Base-by-base conservation (phyloP, 441 rosid species). In the Lepidium campestre region DNA sequence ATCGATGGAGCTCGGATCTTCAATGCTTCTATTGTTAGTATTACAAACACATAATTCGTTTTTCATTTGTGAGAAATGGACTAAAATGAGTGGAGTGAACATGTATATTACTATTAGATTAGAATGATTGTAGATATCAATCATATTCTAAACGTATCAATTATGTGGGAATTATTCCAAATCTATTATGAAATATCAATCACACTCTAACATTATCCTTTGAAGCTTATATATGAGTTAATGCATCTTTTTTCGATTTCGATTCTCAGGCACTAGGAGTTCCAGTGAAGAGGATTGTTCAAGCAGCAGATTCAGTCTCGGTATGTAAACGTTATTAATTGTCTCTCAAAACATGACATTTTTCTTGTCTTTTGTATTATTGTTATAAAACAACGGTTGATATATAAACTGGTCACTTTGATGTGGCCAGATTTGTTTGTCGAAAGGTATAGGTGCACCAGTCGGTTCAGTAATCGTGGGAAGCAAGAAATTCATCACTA, bases 1-100 rank as follows among this genome's bases (percentile, higher is more conserved):
- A 86, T 94, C 27, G 97, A 91, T 7, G 97, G 99, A 44, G 97
- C 99, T 81, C 86, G 94, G 59, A 84, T 91, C 72, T 91, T 91
- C 82, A 94, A 89, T 71, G 97, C 97, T 18, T 79, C 99, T 56
- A 64, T 75, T 69, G 96, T 89, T 69, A 87, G 99, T 85, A 41
- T 19, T 52, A 37, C 46, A 62, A 5, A 32, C 8, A 39, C 10
- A 2, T 10, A 23, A 22, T 37, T 46, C 5, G 3, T 20, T 20
- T 31, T 18, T 31, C 35, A 3, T 22, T 22, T n/a, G n/a, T n/a
- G n/a, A n/a, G n/a, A n/a, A n/a, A n/a, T n/a, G n/a, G n/a, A n/a
- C n/a, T n/a, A n/a, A n/a, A n/a, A n/a, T n/a, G n/a, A n/a, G n/a
- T n/a, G n/a, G n/a, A n/a, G n/a, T n/a, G n/a, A n/a, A n/a, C n/a